phyloP scores from a whole-genome alignment of 1,284 basidiomycete species.

The Garcileccinum viscosum region DNA sequence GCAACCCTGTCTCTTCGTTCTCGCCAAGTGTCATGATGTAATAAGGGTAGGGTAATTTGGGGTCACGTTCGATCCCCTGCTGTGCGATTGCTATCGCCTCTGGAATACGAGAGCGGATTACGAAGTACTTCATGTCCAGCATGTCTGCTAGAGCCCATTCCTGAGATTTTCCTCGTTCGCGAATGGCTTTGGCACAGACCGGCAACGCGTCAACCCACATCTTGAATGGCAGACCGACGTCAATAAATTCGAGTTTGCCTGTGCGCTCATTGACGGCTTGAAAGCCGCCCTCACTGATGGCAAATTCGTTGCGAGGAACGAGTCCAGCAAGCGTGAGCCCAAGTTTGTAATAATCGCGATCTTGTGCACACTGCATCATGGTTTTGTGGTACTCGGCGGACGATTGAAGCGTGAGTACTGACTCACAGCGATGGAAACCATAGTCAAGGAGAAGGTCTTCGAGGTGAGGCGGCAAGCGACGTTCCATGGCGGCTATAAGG shows the following conservation, averaged over 20 bases:
- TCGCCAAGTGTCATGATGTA: slow-evolving; percentile 55
- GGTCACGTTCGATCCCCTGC: slow-evolving; percentile 53
- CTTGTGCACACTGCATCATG: slow-evolving; percentile 53
- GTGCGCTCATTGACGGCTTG: slow-evolving; percentile 49
- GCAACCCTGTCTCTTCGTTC: slow-evolving; percentile 42
- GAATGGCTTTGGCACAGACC: slow-evolving; percentile 55
- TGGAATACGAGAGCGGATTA: slow-evolving; percentile 49
- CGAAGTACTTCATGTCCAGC: slow-evolving; percentile 59
- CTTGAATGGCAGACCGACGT: slow-evolving; percentile 61
- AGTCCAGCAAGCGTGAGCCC: slow-evolving; percentile 53
- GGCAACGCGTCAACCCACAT: slow-evolving; percentile 61
- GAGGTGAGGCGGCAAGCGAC: slow-evolving; percentile 52
- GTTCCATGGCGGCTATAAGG: slow-evolving; percentile 44
- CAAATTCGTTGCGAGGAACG: slow-evolving; percentile 61
- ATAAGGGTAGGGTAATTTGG: slow-evolving; percentile 58
- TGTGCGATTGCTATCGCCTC: slow-evolving; percentile 52
- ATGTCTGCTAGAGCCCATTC: slow-evolving; percentile 60
- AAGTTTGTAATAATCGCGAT: slow-evolving; percentile 54
- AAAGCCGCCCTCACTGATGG: slow-evolving; percentile 58
- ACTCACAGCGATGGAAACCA: slow-evolving; percentile 52
- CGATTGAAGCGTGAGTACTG: slow-evolving; percentile 46
- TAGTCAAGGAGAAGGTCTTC: slow-evolving; percentile 52
- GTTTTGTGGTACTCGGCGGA: slow-evolving; percentile 53
- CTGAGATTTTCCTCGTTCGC: slow-evolving; percentile 42
- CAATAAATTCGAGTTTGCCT: slow-evolving; percentile 43